These are phyloP conservation scores for Pythium guiyangense DNA, from an alignment of 352 stramenopile species.

Conservation along the genomic window DNA sequence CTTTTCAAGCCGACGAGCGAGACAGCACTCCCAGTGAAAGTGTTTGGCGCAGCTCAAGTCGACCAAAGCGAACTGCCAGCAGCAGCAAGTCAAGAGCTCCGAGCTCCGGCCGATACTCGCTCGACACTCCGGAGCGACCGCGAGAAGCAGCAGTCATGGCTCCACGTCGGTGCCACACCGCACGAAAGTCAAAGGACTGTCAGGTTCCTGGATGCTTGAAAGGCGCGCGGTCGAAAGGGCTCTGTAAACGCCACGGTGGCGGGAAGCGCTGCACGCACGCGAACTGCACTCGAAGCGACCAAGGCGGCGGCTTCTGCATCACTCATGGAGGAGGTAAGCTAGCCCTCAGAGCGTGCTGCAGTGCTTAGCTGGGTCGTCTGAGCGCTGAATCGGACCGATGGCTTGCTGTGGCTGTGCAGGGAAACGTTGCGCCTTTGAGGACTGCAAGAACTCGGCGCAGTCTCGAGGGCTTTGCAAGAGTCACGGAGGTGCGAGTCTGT, in stretches of 20 bases:
- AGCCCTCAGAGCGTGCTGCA: background rate
- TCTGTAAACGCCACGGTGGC: slow-evolving; percentile 84
- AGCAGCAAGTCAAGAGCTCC: background rate
- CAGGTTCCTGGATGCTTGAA: slow-evolving; percentile 66
- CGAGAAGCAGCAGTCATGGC: background rate
- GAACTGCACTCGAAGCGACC: slow-evolving; percentile 65
- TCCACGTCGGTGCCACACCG: slow-evolving; percentile 26
- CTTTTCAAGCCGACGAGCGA: background rate
- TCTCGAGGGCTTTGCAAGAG: slow-evolving; percentile 83
- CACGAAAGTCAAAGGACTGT: slow-evolving; percentile 69
- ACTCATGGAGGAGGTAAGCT: slow-evolving; percentile 69
- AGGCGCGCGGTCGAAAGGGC: slow-evolving; percentile 66
- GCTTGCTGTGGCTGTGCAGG: slow-evolving; percentile 20
- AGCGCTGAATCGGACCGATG: background rate
- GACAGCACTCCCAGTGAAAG: background rate
- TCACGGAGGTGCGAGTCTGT: slow-evolving; percentile 55
- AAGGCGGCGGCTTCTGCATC: slow-evolving; percentile 83
- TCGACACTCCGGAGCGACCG: slow-evolving; percentile 19
- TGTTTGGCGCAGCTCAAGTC: background rate
- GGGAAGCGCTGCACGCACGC: slow-evolving; percentile 66
- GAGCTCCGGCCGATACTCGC: slow-evolving; percentile 30
- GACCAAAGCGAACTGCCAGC: background rate
- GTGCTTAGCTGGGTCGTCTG: background rate
- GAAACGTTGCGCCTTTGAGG: slow-evolving; percentile 55
- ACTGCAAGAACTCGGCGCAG: slow-evolving; percentile 79